These are phyloP conservation scores for Leccinellum rugosiceps DNA, from an alignment of 768 basidiomycete genomes.

Conservation along the genomic window DNA sequence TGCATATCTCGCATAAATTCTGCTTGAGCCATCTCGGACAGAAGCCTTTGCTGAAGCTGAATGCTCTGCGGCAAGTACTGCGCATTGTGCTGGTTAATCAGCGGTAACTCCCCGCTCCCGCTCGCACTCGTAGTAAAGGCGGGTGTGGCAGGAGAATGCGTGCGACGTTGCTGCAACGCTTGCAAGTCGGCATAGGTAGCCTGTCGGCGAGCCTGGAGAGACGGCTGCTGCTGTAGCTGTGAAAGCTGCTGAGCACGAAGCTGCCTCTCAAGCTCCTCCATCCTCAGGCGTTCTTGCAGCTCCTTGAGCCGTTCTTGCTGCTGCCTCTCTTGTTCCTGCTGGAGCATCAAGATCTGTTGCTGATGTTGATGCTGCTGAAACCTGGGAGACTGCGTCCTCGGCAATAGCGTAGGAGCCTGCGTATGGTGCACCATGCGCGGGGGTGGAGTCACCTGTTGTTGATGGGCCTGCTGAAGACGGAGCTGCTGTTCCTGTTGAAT, in stretches of 20 bases:
- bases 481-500: slow-evolving; percentile 34
- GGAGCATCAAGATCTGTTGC: slow-evolving; percentile 63
- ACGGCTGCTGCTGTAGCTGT: slow-evolving; percentile 41
- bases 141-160: slow-evolving; percentile 45
- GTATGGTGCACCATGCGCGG: slow-evolving; percentile 57
- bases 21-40: slow-evolving; percentile 73
- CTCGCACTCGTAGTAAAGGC: slow-evolving; percentile 25
- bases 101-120: slow-evolving; percentile 30
- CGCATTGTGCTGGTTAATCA: slow-evolving; percentile 50
- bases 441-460: slow-evolving; percentile 52
- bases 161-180: slow-evolving; percentile 47
- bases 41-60: slow-evolving; percentile 70
- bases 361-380: slow-evolving; percentile 75
- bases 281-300: slow-evolving; percentile 59
- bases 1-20: slow-evolving; percentile 67
- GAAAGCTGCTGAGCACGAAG: slow-evolving; percentile 52
- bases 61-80: slow-evolving; percentile 59
- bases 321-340: slow-evolving; percentile 63
- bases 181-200: slow-evolving; percentile 50
- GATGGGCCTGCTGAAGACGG: slow-evolving; percentile 38
- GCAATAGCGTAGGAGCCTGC: slow-evolving; percentile 28
- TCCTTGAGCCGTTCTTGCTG: slow-evolving; percentile 56
- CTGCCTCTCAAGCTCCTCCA: slow-evolving; percentile 67
- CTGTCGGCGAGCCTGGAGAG: slow-evolving; percentile 37
- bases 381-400: slow-evolving; percentile 73